Percentiles rank a stretch among this genome's conserved stretches.
These are phyloP conservation scores for Kalmusia sp. DNA, from an alignment of 2,329 filamentous ascomycete species.

Conservation along the genomic window DNA sequence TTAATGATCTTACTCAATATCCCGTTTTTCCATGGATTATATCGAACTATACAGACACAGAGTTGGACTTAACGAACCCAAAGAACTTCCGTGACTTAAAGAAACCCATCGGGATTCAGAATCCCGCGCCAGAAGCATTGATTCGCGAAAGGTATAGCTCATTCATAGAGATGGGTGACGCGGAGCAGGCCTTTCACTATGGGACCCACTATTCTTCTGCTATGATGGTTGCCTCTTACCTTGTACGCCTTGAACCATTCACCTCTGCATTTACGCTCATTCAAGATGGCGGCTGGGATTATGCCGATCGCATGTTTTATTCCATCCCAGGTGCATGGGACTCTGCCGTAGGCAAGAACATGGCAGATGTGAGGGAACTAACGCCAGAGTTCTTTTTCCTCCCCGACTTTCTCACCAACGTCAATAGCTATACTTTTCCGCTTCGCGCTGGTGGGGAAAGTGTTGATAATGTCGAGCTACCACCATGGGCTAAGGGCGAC, in stretches of 20 bases:
- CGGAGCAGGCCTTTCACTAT: conserved; percentile 85
- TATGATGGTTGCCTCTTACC: conserved; percentile 97
- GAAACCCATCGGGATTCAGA: conserved; percentile 96
- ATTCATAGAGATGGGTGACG: conserved; percentile 88
- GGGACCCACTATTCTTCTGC: conserved; percentile 98
- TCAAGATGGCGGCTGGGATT: conserved; percentile 95
- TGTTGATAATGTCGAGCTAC: conserved; percentile 88
- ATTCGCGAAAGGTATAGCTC: conserved; percentile 86
- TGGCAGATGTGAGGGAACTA: conserved; percentile 91
- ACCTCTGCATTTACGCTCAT: conserved; percentile 93
- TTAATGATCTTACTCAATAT: conserved; percentile 98
- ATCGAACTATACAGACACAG: conserved; percentile 93
- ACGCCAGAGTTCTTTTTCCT: conserved; percentile 98
- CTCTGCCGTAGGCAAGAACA: conserved; percentile 86
- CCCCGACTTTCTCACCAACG: conserved; percentile 92
- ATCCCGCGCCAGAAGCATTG: conserved; percentile 73
- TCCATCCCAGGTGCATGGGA: conserved; percentile 91
- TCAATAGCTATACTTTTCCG: conserved; percentile 95
- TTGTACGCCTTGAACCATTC: conserved; percentile 94
- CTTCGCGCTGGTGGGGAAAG: conserved; percentile 78
- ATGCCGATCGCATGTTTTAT: conserved; percentile 93
- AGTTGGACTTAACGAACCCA: conserved; percentile 85
- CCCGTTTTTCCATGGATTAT: conserved; percentile 98
- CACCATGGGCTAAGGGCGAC: conserved; percentile 95
- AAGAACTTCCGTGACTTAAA: conserved; percentile 88